Evolutionary conservation across 2,329 filamentous ascomycete genomes (phyloP), one percentile per base, ranked within the genome.

Genomic region (Diaporthe sp.): DNA sequence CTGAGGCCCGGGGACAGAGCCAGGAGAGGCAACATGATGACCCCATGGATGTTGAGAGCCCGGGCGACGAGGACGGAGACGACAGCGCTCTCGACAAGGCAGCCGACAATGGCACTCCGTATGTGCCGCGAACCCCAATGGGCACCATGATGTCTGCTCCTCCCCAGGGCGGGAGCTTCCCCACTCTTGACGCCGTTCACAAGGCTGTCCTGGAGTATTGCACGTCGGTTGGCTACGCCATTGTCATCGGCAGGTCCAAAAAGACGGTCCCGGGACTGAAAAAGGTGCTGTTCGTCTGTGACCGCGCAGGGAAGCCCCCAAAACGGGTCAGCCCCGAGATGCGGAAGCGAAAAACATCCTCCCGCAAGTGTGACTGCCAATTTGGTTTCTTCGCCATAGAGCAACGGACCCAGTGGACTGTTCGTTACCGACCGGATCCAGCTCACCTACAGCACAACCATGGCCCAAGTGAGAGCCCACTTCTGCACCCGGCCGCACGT

Each of bases 371-470:
- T 78, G 91, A 92, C 77, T 93, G 91, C 76, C 90, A 90, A 39
- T 93, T 93, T 80, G 91, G 91, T n/a, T 92, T 93, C 81, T 93
- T 92, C 77, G 91, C 91, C 72, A 91, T 93, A 51, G 91, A 93
- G 80, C 90, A 92, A 79, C 86, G 91, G 74, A 92, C 90, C 0
- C 90, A 92, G 77, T 93, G 91, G 91, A 90, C 90, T 0, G 88
- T 93, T 73, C 87, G 91, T 70, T 92, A 92, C 78, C 88, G 91
- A 6, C 91, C 91, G 2, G 88, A 92, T 75, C 81, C 85, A 8
- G 79, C 85, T 69, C 91, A 92, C 79, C 82, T 92, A 53, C 82
- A 85, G 72, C 91, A 93, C 81, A 93, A 93, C 78, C 91, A 93
- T 78, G 89, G 89, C 0, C 91, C 91, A 2, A 93, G 91, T 78